These are phyloP conservation scores for Eimeria brunetti DNA, from an alignment of 169 alveolate species.

Conservation along the genomic window DNA sequence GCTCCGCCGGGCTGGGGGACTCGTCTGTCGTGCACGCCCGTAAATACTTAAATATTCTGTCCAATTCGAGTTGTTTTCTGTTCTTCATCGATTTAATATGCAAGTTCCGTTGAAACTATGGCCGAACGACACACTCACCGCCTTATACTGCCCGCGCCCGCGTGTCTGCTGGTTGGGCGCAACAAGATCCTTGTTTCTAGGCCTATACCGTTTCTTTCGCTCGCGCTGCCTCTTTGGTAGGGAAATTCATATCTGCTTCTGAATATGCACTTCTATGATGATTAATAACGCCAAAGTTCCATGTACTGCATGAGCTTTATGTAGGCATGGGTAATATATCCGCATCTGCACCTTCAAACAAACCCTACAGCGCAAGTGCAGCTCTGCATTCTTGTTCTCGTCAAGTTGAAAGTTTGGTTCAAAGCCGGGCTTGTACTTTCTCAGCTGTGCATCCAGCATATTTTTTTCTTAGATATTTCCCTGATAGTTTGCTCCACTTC, in stretches of 20 bases:
- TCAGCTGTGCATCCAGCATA: too few relatives aligned
- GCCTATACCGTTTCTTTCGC: neutral
- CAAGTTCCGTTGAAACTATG: neutral
- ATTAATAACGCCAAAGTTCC: too few relatives aligned
- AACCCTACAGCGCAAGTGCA: neutral
- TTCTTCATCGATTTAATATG: neutral
- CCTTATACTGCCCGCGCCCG: neutral
- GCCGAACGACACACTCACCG: neutral
- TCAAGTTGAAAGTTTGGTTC: too few relatives aligned
- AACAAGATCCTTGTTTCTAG: too few relatives aligned
- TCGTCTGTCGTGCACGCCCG: conserved; percentile 2
- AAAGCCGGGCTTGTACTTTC: too few relatives aligned
- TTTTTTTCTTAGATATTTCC: too few relatives aligned
- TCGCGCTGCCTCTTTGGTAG: neutral
- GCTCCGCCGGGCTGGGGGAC: conserved; percentile 12
- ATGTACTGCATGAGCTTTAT: too few relatives aligned
- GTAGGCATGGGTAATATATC: too few relatives aligned
- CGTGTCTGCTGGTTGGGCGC: neutral
- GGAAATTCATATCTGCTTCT: neutral
- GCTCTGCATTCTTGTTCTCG: neutral
- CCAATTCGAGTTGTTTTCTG: neutral
- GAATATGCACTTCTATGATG: neutral
- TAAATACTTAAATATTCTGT: neutral
- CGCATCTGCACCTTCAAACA: too few relatives aligned
- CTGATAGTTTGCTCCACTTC: too few relatives aligned